Conservation (phyloP, 129 eudicot species). For the Pittosporum tobira region DNA sequence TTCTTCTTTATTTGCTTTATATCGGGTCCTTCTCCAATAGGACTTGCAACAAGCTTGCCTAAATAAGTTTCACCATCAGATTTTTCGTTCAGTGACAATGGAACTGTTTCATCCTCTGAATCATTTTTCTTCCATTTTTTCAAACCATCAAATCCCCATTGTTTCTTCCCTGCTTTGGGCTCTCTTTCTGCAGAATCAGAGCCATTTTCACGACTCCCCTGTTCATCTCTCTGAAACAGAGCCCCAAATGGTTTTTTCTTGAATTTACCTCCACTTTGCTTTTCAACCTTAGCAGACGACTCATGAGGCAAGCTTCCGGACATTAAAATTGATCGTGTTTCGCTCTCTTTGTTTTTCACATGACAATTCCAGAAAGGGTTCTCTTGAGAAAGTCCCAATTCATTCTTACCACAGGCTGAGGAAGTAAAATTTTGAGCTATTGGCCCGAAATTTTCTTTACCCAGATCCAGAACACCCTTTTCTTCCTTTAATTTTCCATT, state of each 20-base stretch:
- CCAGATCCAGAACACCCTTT: conserved; percentile 26
- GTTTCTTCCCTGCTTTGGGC: conserved; percentile 28
- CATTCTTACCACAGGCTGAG: conserved; percentile 5
- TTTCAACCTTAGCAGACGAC: conserved; percentile 22
- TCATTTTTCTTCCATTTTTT: conserved; percentile 79
- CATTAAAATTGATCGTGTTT: conserved; percentile 62
- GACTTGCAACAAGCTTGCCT: conserved; percentile 19
- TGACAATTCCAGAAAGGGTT: conserved; percentile 75
- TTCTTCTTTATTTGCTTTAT: conserved; percentile 53
- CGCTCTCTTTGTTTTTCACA: conserved; percentile 40
- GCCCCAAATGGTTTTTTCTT: conserved; percentile 53
- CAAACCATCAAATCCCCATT: conserved; percentile 63
- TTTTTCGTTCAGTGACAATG: conserved; percentile 40
- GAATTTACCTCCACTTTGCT: conserved; percentile 28
- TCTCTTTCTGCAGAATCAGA: conserved; percentile 20
- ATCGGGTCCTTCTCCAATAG: conserved; percentile 39
- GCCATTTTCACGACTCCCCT: conserved; percentile 8
- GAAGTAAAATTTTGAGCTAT: background rate
- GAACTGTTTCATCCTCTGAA: conserved; percentile 71
- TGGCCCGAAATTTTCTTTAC: conserved; percentile 16
- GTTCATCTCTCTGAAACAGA: conserved; percentile 29
- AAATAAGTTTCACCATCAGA: conserved; percentile 31
- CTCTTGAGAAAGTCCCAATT: conserved; percentile 51
- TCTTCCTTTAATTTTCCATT: conserved; percentile 33
- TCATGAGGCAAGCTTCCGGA: conserved; percentile 45